A percentile compares a stretch with the other conserved stretches of the same genome.
Conservation (phyloP, 352 stramenopile genomes). For the Elongisporangium senticosum region DNA sequence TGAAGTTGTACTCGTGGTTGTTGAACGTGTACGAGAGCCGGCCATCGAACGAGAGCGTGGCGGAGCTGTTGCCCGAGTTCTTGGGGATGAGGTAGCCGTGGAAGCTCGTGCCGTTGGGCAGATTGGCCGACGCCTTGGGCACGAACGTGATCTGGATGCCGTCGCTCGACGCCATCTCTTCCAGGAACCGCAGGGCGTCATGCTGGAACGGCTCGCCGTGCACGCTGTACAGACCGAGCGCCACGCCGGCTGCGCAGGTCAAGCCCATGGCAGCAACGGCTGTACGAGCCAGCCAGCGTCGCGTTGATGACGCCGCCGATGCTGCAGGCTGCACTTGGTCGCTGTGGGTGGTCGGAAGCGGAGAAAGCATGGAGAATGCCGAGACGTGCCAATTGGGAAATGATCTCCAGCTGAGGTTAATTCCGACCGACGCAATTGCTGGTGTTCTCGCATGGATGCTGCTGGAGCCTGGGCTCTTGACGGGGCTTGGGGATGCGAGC, state of each 20-base stretch:
- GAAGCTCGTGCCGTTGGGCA: constrained; percentile 21
- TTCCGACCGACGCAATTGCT: not conserved
- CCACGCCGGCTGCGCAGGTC: not conserved
- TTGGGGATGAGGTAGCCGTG: constrained; percentile 10
- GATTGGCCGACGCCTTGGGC: not conserved
- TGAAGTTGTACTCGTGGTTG: constrained; percentile 23
- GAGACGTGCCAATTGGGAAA: not conserved
- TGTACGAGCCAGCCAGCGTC: not conserved
- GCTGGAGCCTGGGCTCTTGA: not conserved
- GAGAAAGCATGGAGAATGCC: not conserved
- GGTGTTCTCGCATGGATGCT: not conserved
- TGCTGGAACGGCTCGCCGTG: constrained; percentile 7
- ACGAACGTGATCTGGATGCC: constrained; percentile 3
- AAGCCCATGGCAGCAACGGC: not conserved
- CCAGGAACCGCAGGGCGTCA: constrained; percentile 2
- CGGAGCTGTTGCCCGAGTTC: constrained; percentile 8
- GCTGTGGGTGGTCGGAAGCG: not conserved
- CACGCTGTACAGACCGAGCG: constrained; percentile 2
- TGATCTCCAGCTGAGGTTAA: not conserved
- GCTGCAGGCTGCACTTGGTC: not conserved
- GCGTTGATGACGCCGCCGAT: not conserved
- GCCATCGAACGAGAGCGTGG: constrained; percentile 19
- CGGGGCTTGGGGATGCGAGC: not conserved
- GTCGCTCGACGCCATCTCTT: constrained; percentile 2
- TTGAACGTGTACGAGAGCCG: constrained; percentile 20